phyloP scores from a whole-genome alignment of 306 rosid species.

The Carpinus viminea region DNA sequence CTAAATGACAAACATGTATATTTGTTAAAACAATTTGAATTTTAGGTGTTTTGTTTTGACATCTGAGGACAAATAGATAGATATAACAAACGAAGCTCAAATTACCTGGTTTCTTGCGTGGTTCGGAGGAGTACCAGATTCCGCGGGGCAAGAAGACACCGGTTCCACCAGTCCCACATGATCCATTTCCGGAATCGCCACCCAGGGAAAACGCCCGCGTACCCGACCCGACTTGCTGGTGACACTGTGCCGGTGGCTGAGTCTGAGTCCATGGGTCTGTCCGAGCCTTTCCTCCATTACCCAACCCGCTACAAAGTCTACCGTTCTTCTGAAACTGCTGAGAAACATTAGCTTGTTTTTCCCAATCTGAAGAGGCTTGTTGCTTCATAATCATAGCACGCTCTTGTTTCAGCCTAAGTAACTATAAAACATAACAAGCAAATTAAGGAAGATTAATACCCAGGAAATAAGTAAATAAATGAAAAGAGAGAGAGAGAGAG shows the following conservation, averaged over 20 bases:
- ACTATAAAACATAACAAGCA: conserved; percentile 6
- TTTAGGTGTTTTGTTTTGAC: no score
- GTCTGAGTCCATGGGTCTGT: not conserved
- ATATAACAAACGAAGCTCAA: no score
- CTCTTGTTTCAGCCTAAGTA: conserved; percentile 33
- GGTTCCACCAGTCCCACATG: conserved; percentile 86
- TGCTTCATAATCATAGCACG: conserved; percentile 30
- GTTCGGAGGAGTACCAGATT: conserved; percentile 28
- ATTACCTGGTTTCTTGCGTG: conserved; percentile 44
- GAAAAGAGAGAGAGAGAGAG: no score
- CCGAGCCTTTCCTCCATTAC: conserved; percentile 9
- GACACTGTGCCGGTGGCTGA: not conserved
- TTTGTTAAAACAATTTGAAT: no score
- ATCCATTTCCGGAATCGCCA: conserved; percentile 37
- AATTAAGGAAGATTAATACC: not conserved
- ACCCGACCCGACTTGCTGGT: conserved; percentile 36
- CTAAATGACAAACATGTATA: not conserved
- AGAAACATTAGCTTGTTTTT: conserved; percentile 1
- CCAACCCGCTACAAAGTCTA: conserved; percentile 10
- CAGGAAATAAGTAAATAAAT: not conserved
- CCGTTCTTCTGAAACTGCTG: conserved; percentile 33
- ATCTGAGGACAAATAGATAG: no score
- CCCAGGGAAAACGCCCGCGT: conserved; percentile 44
- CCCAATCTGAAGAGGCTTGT: conserved; percentile 16
- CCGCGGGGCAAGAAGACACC: conserved; percentile 75